Evolutionary conservation across 495 filamentous ascomycete species (phyloP).

Genomic region (Xylaria telfairii): DNA sequence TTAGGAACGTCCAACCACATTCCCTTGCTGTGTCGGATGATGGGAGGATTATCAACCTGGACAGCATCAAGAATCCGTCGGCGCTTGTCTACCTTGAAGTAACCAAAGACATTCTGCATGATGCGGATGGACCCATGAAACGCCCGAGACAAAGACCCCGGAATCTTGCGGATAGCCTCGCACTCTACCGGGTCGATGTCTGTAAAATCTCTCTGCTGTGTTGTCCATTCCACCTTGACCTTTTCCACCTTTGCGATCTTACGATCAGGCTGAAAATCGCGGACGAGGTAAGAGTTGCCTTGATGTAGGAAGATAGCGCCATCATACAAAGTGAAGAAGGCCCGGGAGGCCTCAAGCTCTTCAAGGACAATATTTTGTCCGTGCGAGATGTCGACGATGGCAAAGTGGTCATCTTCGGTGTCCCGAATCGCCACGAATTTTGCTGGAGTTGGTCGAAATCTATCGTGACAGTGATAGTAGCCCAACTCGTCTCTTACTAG

Average conservation of each 20-base stretch:
- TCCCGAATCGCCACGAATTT: slow-evolving; percentile 88
- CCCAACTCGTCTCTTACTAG: slow-evolving; percentile 75
- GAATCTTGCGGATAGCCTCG: slow-evolving; percentile 75
- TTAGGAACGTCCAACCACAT: slow-evolving; percentile 96
- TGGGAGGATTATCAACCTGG: slow-evolving; percentile 90
- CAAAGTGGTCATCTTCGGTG: slow-evolving; percentile 90
- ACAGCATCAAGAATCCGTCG: slow-evolving; percentile 89
- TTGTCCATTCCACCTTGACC: slow-evolving; percentile 96
- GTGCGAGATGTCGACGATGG: slow-evolving; percentile 87
- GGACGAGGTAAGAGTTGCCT: slow-evolving; percentile 88
- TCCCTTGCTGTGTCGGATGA: slow-evolving; percentile 81
- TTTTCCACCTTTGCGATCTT: slow-evolving; percentile 72
- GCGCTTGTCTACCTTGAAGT: slow-evolving; percentile 89
- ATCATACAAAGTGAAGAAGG: slow-evolving; percentile 96
- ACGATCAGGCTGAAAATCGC: slow-evolving; percentile 81
- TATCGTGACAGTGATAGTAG: slow-evolving; percentile 87
- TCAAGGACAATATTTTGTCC: slow-evolving; percentile 85
- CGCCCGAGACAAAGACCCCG: slow-evolving; percentile 57
- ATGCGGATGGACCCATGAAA: slow-evolving; percentile 87
- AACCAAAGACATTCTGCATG: slow-evolving; percentile 87
- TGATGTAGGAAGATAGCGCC: slow-evolving; percentile 98
- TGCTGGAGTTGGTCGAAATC: slow-evolving; percentile 86
- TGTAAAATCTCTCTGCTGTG: slow-evolving; percentile 90
- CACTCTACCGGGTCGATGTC: slow-evolving; percentile 92
- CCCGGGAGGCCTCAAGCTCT: slow-evolving; percentile 93